Conservation (phyloP, 169 alveolate species). For the Plasmodium chabaudi region DNA sequence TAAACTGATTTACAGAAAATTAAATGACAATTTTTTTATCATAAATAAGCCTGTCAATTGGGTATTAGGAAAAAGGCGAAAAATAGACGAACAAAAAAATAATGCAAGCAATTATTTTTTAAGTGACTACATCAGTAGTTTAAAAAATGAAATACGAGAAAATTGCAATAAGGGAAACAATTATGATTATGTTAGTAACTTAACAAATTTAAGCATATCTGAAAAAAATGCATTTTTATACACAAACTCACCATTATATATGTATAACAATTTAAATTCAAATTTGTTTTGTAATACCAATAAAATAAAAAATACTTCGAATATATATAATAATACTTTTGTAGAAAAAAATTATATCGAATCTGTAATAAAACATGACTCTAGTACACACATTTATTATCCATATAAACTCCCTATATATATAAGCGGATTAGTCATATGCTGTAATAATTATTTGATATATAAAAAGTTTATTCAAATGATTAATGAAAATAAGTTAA, state of each 20-base stretch:
- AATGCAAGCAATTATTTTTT: neutral
- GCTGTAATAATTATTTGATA: conserved; percentile 47
- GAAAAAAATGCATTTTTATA: conserved; percentile 58
- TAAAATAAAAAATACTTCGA: neutral
- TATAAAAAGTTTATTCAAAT: conserved; percentile 54
- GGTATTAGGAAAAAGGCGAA: conserved; percentile 48
- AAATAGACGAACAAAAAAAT: neutral
- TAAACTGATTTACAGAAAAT: conserved; percentile 54
- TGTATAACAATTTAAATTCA: conserved; percentile 35
- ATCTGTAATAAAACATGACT: conserved; percentile 35
- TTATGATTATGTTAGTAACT: neutral
- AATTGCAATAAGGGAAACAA: neutral
- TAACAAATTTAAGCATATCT: conserved; percentile 31
- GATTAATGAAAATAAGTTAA: conserved; percentile 64
- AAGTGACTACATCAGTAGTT: no score
- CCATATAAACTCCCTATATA: conserved; percentile 74
- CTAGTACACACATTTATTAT: conserved; percentile 10
- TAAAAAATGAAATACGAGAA: neutral
- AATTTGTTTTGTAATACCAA: neutral
- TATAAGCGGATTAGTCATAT: conserved; percentile 72
- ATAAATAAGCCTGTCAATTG: conserved; percentile 75
- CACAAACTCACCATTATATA: conserved; percentile 23
- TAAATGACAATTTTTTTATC: conserved; percentile 62
- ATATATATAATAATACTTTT: conserved; percentile 5
- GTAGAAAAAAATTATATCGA: conserved; percentile 56